phyloP scores from a whole-genome alignment of 1,284 basidiomycete species.

The Pisolithus thermaeus region DNA sequence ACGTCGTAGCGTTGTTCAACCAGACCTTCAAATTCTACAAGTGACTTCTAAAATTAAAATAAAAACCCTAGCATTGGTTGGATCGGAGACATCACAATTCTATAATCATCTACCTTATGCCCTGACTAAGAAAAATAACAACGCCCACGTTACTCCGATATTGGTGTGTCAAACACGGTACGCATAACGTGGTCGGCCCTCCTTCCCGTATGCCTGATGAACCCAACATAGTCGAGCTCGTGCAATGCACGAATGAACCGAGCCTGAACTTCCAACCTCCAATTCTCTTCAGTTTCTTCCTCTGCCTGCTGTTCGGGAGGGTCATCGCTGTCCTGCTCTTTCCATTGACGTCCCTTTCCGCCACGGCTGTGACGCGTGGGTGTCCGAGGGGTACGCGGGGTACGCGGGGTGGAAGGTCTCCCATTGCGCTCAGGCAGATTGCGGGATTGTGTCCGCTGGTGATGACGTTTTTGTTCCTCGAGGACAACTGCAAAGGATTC shows the following conservation, averaged over 20 bases:
- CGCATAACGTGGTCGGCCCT: constrained; percentile 70
- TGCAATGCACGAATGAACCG: constrained; percentile 72
- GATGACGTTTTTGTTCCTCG: constrained; percentile 42
- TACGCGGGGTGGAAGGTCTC: constrained; percentile 12
- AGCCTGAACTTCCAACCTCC: constrained; percentile 62
- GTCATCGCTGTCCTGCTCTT: constrained; percentile 15
- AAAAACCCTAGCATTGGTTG: too few relatives aligned
- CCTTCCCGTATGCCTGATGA: constrained; percentile 71
- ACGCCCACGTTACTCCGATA: constrained; percentile 20
- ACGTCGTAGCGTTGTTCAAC: too few relatives aligned
- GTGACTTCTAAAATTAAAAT: too few relatives aligned
- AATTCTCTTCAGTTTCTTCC: constrained; percentile 39
- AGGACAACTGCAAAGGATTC: constrained; percentile 60
- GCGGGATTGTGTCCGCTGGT: constrained; percentile 9
- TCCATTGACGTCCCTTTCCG: constrained; percentile 5
- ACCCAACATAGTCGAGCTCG: constrained; percentile 72
- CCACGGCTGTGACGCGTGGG: constrained; percentile 12
- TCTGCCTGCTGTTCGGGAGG: constrained; percentile 2
- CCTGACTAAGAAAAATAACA: not conserved
- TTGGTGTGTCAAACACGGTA: constrained; percentile 57
- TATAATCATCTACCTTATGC: not conserved
- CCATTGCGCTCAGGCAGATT: constrained; percentile 7
- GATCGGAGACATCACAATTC: too few relatives aligned
- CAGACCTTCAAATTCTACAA: too few relatives aligned
- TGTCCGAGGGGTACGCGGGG: not conserved